A percentile compares a stretch with the other conserved stretches of the same genome.
Conservation (phyloP, 2,329 filamentous ascomycete genomes). For the Albophoma yamanashiensis region DNA sequence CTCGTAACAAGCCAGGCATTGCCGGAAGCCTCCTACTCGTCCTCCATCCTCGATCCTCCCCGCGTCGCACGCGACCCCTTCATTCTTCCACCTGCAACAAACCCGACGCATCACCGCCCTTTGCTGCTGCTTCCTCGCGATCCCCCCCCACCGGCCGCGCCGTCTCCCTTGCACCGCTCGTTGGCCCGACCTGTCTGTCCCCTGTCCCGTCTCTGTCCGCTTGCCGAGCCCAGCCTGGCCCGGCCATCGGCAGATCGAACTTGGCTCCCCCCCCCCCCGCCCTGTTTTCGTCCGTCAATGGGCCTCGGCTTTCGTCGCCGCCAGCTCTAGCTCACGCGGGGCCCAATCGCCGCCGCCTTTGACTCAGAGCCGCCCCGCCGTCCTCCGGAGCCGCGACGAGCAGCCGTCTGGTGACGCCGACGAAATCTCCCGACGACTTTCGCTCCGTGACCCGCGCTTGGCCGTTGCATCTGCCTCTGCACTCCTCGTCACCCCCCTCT, state of each 20-base stretch:
- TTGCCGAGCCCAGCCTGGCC: not conserved
- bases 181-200: too few species aligned
- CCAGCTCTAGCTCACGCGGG: constrained; percentile 6
- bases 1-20: too few species aligned
- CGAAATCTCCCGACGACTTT: not conserved
- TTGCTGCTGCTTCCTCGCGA: not conserved
- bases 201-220: not conserved
- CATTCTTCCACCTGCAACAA: not conserved
- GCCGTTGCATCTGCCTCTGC: not conserved
- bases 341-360: constrained; percentile 11
- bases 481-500: not conserved
- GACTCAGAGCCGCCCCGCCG: constrained; percentile 11
- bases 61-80: not conserved
- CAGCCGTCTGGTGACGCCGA: not conserved
- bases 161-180: not conserved
- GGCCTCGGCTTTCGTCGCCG: constrained; percentile 5
- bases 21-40: not conserved
- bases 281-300: not conserved
- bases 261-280: not conserved
- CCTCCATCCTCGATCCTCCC: not conserved
- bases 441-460: not conserved
- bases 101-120: not conserved
- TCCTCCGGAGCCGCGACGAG: constrained; percentile 5
- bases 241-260: not conserved
- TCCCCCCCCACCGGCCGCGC: not conserved